Percentiles rank a stretch among this genome's conserved stretches.
Conservation (phyloP, 2,329 filamentous ascomycete species). For the Magnaporthiopsis rhizophila region DNA sequence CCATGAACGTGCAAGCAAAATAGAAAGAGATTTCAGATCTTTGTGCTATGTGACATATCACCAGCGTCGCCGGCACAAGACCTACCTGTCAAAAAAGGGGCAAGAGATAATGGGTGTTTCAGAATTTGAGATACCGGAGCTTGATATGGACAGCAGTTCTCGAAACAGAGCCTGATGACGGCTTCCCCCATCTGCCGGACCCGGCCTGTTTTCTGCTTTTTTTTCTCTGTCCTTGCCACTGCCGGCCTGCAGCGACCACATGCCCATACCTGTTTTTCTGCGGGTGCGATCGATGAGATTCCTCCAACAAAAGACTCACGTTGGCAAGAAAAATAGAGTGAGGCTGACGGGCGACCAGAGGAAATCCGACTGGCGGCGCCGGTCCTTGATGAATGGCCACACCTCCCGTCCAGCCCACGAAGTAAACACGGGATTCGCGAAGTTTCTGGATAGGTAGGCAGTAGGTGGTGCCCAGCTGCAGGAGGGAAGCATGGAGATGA, state of each 20-base stretch:
- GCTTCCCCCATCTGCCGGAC: neutral
- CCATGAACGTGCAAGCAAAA: neutral
- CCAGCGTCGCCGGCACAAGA: conserved; percentile 3
- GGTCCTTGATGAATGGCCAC: neutral
- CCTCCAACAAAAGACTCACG: neutral
- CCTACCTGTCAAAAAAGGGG: conserved; percentile 1
- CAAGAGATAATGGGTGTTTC: conserved; percentile 3
- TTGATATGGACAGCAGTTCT: no score
- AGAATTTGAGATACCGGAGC: neutral
- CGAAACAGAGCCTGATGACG: neutral
- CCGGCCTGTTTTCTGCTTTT: neutral
- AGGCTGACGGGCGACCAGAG: neutral
- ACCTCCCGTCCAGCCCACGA: neutral
- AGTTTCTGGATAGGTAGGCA: no score
- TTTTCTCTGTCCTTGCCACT: neutral
- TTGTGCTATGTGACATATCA: conserved; percentile 9
- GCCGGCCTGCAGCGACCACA: neutral
- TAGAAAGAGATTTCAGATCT: conserved; percentile 4
- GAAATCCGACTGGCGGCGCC: neutral
- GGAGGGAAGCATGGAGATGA: neutral
- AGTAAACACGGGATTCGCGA: neutral
- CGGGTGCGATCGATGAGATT: no score
- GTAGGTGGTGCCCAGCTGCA: no score
- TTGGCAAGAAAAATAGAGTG: neutral
- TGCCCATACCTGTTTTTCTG: neutral